Evolutionary conservation across 345 rosid species (phyloP).

Genomic region (Atalantia buxifolia): DNA sequence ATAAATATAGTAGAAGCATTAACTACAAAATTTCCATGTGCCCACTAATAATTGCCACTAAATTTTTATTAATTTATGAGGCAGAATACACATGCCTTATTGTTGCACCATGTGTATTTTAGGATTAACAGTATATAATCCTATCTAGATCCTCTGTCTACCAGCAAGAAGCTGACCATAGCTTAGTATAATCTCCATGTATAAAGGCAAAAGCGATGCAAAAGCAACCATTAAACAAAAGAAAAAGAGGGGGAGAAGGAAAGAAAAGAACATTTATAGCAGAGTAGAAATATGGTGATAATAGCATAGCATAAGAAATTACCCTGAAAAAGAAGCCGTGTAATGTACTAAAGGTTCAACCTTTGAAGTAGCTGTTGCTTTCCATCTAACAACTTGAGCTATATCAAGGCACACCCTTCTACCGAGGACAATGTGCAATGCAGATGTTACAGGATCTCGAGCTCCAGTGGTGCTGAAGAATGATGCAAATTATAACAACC

Average conservation of each 20-base stretch:
- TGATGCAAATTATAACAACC: neutral
- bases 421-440: slow-evolving; percentile 82
- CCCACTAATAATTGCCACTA: neutral
- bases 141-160: neutral
- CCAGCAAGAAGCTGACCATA: neutral
- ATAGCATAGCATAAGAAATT: slow-evolving; percentile 25
- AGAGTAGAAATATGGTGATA: neutral
- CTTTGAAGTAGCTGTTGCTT: slow-evolving; percentile 47
- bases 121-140: neutral
- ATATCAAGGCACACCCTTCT: slow-evolving; percentile 72
- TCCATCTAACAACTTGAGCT: slow-evolving; percentile 98
- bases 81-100: neutral
- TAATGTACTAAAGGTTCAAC: slow-evolving; percentile 82
- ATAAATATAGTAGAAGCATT: neutral
- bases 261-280: neutral
- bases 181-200: neutral
- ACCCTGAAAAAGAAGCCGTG: slow-evolving; percentile 99
- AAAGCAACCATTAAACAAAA: neutral
- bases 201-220: neutral
- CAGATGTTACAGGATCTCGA: slow-evolving; percentile 92
- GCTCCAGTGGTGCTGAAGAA: slow-evolving; percentile 84
- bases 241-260: neutral
- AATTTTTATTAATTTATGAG: neutral
- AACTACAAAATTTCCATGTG: neutral
- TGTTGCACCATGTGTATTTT: neutral